A percentile compares a stretch with the other conserved stretches of the same genome.
phyloP scores from a whole-genome alignment of 2,329 filamentous ascomycete genomes.

The Rutstroemia sp. region DNA sequence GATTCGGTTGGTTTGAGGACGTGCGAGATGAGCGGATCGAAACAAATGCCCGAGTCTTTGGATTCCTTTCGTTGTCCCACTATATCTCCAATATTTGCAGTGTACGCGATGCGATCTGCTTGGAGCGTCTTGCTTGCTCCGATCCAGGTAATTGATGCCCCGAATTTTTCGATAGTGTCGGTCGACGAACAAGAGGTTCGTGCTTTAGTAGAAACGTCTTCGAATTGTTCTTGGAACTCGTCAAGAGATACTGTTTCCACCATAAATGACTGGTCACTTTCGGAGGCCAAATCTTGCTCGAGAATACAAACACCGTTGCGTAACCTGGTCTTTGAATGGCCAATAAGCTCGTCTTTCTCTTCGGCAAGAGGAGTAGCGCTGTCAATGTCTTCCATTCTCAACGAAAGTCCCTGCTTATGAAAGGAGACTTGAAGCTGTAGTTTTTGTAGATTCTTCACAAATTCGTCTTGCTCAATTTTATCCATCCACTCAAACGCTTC shows the following conservation, averaged over 20 bases:
- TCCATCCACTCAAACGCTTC: conserved; percentile 15
- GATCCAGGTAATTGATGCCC: not conserved
- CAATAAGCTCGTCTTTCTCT: conserved; percentile 1
- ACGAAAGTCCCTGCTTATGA: conserved; percentile 7
- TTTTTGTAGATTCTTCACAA: conserved; percentile 7
- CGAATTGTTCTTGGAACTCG: conserved; percentile 5
- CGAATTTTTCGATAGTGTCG: not conserved
- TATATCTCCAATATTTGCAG: too few relatives aligned
- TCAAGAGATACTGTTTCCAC: not conserved
- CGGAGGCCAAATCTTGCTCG: not conserved
- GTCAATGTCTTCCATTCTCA: conserved; percentile 8
- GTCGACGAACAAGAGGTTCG: not conserved
- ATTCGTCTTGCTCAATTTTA: conserved; percentile 11
- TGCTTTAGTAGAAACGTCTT: not conserved
- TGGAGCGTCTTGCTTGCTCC: too few relatives aligned
- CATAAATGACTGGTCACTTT: conserved; percentile 2
- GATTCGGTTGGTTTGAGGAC: not conserved
- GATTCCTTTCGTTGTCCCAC: not conserved
- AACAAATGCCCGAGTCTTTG: not conserved
- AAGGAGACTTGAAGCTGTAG: conserved; percentile 6
- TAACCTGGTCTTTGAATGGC: conserved; percentile 1
- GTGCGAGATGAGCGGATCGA: not conserved
- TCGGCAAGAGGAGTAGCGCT: not conserved
- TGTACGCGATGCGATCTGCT: too few relatives aligned
- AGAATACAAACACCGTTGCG: conserved; percentile 1